Evolutionary conservation across 768 basidiomycete genomes (phyloP).

Genomic region (Podaxis pistillaris): DNA sequence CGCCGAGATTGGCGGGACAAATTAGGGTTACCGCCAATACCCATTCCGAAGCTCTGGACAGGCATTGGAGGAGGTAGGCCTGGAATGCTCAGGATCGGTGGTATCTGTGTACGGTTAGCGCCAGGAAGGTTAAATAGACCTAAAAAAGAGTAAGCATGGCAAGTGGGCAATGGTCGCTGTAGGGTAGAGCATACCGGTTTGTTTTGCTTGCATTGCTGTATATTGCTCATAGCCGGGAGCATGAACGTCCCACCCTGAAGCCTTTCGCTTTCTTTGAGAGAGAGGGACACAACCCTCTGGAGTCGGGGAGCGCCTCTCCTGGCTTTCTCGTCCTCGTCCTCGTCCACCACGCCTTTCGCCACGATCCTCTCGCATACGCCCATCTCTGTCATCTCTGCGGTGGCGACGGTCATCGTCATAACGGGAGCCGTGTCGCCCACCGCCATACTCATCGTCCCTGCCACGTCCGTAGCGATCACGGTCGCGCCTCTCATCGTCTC

Average conservation of each 20-base stretch:
- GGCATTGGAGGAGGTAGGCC: constrained; percentile 82
- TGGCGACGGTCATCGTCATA: constrained; percentile 23
- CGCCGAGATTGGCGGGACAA: constrained; percentile 91
- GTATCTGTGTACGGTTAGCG: constrained; percentile 86
- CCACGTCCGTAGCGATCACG: constrained; percentile 30
- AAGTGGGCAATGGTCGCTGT: constrained; percentile 8
- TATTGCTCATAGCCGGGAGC: constrained; percentile 95
- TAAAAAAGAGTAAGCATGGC: constrained; percentile 27
- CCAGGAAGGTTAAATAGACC: constrained; percentile 97
- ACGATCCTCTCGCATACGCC: constrained; percentile 16
- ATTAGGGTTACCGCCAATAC: constrained; percentile 84
- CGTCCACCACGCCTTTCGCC: constrained; percentile 18
- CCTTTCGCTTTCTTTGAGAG: constrained; percentile 83
- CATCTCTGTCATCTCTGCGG: constrained; percentile 18
- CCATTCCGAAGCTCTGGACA: constrained; percentile 84
- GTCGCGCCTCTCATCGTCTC: constrained; percentile 52
- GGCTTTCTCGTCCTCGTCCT: constrained; percentile 53
- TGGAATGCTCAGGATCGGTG: constrained; percentile 77
- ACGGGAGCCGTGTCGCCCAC: constrained; percentile 39
- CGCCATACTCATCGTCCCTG: constrained; percentile 10
- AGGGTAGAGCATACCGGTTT: constrained; percentile 67
- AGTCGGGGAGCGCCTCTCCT: constrained; percentile 84
- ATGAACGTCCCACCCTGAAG: constrained; percentile 95
- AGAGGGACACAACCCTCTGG: constrained; percentile 81
- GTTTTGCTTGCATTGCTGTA: constrained; percentile 95